phyloP scores from a whole-genome alignment of 2,329 filamentous ascomycete species.

The Penicillium corylophilum region DNA sequence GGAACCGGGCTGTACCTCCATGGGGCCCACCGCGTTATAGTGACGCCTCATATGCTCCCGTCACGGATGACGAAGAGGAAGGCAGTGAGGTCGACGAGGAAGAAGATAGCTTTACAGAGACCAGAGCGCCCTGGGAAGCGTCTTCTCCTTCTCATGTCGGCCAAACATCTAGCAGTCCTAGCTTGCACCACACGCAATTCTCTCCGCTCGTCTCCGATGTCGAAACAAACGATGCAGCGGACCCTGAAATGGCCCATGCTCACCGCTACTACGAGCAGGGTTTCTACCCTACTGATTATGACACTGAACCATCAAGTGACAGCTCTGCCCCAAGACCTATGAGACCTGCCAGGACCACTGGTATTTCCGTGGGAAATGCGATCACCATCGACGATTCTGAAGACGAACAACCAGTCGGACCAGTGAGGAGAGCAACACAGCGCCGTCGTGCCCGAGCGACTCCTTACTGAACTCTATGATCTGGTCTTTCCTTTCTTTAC shows the following conservation, averaged over 20 bases:
- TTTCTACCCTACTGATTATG: slow-evolving; percentile 4
- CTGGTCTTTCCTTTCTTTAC: background rate
- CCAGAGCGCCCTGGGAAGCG: background rate
- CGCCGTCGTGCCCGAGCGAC: slow-evolving; percentile 20
- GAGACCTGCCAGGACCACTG: slow-evolving; percentile 5
- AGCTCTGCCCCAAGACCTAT: slow-evolving; percentile 13
- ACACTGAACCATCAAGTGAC: slow-evolving; percentile 6
- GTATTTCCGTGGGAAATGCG: slow-evolving; percentile 10
- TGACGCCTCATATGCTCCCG: background rate
- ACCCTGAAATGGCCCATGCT: background rate
- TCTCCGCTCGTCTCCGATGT: background rate
- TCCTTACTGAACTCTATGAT: slow-evolving; percentile 16
- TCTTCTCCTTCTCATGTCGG: background rate
- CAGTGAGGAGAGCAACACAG: slow-evolving; percentile 21
- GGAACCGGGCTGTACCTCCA: background rate
- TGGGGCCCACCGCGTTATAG: slow-evolving; percentile 7
- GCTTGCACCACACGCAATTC: background rate
- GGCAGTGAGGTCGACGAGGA: slow-evolving; percentile 12
- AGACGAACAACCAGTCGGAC: slow-evolving; percentile 25
- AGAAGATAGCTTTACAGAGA: slow-evolving; percentile 6
- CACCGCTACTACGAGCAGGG: background rate
- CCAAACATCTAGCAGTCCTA: background rate
- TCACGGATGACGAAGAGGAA: slow-evolving; percentile 3
- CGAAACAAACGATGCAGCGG: background rate
- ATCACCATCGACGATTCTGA: slow-evolving; percentile 26